These are phyloP conservation scores for Solanum hybrid DNA, from an alignment of 305 asterid genomes.

Conservation along the genomic window DNA sequence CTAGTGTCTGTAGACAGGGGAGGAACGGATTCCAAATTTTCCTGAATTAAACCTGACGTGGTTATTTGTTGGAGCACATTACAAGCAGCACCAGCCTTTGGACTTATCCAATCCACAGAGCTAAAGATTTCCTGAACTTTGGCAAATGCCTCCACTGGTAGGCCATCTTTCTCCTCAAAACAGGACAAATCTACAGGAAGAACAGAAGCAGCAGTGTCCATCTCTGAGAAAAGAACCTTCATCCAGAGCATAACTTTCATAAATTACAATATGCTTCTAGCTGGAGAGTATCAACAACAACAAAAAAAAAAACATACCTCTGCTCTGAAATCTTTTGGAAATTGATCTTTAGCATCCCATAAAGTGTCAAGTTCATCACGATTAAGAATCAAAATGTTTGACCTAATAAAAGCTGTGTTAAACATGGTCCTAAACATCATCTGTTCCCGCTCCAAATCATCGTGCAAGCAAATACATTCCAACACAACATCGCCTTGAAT, in stretches of 20 bases:
- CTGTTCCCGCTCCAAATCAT: conserved; percentile 69
- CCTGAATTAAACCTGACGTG: conserved; percentile 33
- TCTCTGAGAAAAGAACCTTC: conserved; percentile 93
- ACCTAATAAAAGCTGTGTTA: conserved; percentile 90
- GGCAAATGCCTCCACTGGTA: conserved; percentile 91
- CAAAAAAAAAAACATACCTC: conserved; percentile 46
- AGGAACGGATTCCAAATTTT: conserved; percentile 29
- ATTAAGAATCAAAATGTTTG: conserved; percentile 82
- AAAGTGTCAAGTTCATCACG: conserved; percentile 72
- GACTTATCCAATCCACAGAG: conserved; percentile 80
- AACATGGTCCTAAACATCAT: conserved; percentile 93
- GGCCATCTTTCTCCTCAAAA: conserved; percentile 94
- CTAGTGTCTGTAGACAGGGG: conserved; percentile 10
- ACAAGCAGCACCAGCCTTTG: conserved; percentile 52
- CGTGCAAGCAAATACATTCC: conserved; percentile 77
- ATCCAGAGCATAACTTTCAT: conserved; percentile 20
- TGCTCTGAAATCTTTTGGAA: conserved; percentile 82
- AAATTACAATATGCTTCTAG: conserved; percentile 15
- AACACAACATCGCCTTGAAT: conserved; percentile 92
- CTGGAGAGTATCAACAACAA: neutral
- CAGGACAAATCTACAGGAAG: conserved; percentile 55
- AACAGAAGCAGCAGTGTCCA: conserved; percentile 60
- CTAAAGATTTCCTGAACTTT: conserved; percentile 80
- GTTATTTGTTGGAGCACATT: conserved; percentile 48
- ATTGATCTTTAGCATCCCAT: conserved; percentile 86